Conservation (phyloP, 768 basidiomycete genomes). For the Mycena chlorophos region DNA sequence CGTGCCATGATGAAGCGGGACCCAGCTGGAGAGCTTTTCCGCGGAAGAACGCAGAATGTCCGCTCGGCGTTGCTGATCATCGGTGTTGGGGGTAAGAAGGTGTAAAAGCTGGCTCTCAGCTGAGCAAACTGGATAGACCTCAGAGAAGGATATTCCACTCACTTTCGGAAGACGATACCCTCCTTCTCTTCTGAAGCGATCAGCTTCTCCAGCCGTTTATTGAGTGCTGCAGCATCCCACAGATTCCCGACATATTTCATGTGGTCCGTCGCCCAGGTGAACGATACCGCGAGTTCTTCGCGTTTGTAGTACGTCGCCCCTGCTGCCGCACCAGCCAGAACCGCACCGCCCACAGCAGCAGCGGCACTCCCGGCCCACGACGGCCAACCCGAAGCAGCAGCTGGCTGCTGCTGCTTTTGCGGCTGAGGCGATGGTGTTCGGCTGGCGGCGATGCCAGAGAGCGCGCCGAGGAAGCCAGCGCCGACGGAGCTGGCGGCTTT, state of each 20-base stretch:
- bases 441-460: slow-evolving; percentile 50
- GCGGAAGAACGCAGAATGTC: slow-evolving; percentile 80
- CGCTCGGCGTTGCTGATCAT: slow-evolving; percentile 55
- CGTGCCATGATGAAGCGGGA: slow-evolving; percentile 61
- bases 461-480: slow-evolving; percentile 58
- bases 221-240: slow-evolving; percentile 74
- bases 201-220: slow-evolving; percentile 60
- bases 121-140: background rate
- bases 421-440: slow-evolving; percentile 37
- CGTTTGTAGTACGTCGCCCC: slow-evolving; percentile 83
- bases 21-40: slow-evolving; percentile 45
- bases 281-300: slow-evolving; percentile 69
- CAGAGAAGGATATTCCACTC: slow-evolving; percentile 30
- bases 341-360: slow-evolving; percentile 69
- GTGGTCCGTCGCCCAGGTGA: slow-evolving; percentile 81
- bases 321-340: slow-evolving; percentile 80
- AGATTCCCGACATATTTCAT: slow-evolving; percentile 85
- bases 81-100: slow-evolving; percentile 68
- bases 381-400: slow-evolving; percentile 49
- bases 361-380: slow-evolving; percentile 67
- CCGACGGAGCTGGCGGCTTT: slow-evolving; percentile 64
- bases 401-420: slow-evolving; percentile 29
- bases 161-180: slow-evolving; percentile 76
- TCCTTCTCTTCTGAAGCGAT: slow-evolving; percentile 58
- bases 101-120: slow-evolving; percentile 65